Percentiles rank a stretch among this genome's conserved stretches.
Conservation (phyloP, 164 flowering plant species). For the Vitis vinifera region ASM3070453v1 NC_081806.1:18933001-18933500, state of each 20-base stretch:
- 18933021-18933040: neutral
- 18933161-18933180: constrained; percentile 59
- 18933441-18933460: constrained; percentile 94
- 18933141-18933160: neutral
- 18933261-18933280: constrained; percentile 40
- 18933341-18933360: constrained; percentile 95
- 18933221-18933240: constrained; percentile 83
- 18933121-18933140: neutral
- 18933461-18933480: constrained; percentile 98
- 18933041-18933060: neutral
- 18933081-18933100: neutral
- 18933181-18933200: constrained; percentile 79
- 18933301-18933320: neutral
- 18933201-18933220: constrained; percentile 84
- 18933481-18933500: constrained; percentile 42
- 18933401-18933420: constrained; percentile 89
- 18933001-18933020: too few species aligned
- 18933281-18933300: constrained; percentile 2
- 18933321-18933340: constrained; percentile 33
- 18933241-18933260: constrained; percentile 94
- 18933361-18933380: constrained; percentile 99
- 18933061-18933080: neutral
- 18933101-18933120: neutral
- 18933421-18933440: constrained; percentile 80
- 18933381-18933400: constrained; percentile 83